Conservation (phyloP, 768 basidiomycete species). For the Podaxis sp. region DNA sequence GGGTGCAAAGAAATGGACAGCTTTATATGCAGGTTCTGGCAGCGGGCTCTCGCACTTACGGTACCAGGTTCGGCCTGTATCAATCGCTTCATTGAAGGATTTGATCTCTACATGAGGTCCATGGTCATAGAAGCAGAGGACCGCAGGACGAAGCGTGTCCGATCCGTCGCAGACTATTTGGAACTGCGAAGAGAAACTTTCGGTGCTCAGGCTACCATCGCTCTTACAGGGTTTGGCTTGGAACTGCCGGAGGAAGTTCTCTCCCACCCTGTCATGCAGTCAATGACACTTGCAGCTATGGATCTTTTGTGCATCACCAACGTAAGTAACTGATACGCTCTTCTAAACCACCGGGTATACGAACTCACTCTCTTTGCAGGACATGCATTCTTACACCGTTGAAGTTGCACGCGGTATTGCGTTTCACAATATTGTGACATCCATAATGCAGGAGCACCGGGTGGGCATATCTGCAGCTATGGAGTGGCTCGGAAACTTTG, state of each 20-base stretch:
- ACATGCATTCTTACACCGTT: conserved; percentile 23
- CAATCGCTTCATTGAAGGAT: conserved; percentile 19
- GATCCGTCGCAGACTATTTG: conserved; percentile 20
- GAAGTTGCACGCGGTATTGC: conserved; percentile 21
- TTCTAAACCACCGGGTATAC: background rate
- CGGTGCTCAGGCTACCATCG: conserved; percentile 19
- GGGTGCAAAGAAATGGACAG: background rate
- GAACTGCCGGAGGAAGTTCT: conserved; percentile 24
- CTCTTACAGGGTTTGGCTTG: conserved; percentile 21
- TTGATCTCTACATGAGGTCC: conserved; percentile 19
- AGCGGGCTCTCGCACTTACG: conserved; percentile 15
- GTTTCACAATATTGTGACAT: conserved; percentile 23
- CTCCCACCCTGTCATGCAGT: conserved; percentile 19
- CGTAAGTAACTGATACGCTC: conserved; percentile 8
- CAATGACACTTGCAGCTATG: conserved; percentile 16
- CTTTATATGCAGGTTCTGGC: conserved; percentile 18
- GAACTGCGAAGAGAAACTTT: conserved; percentile 20
- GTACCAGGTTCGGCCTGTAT: conserved; percentile 12
- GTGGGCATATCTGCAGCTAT: conserved; percentile 18
- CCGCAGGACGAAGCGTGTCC: conserved; percentile 12
- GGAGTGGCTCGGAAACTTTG: conserved; percentile 18
- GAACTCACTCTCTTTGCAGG: conserved; percentile 13
- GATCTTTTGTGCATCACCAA: conserved; percentile 21
- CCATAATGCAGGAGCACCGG: conserved; percentile 20
- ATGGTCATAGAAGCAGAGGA: conserved; percentile 22